phyloP scores from a whole-genome alignment of 2,329 filamentous ascomycete genomes.

The Claviceps spartinae region DNA sequence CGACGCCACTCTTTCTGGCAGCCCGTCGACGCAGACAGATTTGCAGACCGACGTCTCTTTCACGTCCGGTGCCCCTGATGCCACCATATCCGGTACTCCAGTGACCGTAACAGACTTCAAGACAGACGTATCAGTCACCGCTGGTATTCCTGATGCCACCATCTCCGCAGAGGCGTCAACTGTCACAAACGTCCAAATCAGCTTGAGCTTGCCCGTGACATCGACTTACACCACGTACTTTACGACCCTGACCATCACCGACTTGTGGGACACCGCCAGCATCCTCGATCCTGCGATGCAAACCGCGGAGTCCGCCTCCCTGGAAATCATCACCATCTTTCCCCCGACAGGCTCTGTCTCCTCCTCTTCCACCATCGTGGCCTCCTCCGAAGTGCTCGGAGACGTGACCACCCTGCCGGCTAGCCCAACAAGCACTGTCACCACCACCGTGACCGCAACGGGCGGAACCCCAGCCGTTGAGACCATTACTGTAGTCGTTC shows the following conservation, averaged over 20 bases:
- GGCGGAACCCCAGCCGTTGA: conserved; percentile 14
- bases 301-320: conserved; percentile 3
- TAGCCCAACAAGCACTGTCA: conserved; percentile 14
- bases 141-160: conserved; percentile 19
- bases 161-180: conserved; percentile 19
- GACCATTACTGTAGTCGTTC: conserved; percentile 20
- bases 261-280: conserved; percentile 15
- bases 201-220: conserved; percentile 11
- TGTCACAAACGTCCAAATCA: conserved; percentile 16
- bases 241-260: conserved; percentile 17
- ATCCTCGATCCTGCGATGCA: background rate
- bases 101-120: conserved; percentile 18
- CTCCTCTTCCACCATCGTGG: background rate
- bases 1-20: conserved; percentile 16
- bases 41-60: conserved; percentile 11
- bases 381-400: conserved; percentile 11
- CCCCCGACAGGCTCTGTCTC: background rate
- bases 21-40: conserved; percentile 12
- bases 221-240: conserved; percentile 7
- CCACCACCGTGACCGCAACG: conserved; percentile 20
- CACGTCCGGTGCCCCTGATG: conserved; percentile 13
- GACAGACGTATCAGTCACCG: conserved; percentile 16
- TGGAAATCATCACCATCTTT: conserved; percentile 14
- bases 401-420: conserved; percentile 12
- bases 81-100: conserved; percentile 16